phyloP scores from a whole-genome alignment of 1,284 basidiomycete species.

The Tylopilus sp. region DNA sequence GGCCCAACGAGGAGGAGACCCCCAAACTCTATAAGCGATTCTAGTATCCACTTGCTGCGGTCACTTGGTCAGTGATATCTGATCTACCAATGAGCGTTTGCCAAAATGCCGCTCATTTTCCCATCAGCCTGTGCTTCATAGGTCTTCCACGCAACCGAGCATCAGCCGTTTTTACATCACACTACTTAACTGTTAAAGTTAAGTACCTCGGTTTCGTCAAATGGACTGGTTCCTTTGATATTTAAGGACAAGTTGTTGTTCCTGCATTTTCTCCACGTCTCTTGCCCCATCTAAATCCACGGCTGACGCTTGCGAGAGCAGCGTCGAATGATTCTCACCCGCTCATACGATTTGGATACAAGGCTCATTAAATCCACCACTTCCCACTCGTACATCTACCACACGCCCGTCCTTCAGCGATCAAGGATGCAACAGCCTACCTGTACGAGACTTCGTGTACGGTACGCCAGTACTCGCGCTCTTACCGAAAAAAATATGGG shows the following conservation, averaged over 20 bases:
- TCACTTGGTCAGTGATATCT: constrained; percentile 15
- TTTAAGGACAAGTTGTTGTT: constrained; percentile 30
- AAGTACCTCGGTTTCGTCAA: constrained; percentile 25
- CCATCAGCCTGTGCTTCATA: constrained; percentile 21
- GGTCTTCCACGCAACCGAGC: constrained; percentile 30
- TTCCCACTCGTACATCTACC: constrained; percentile 21
- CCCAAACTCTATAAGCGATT: constrained; percentile 34
- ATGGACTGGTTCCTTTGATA: constrained; percentile 21
- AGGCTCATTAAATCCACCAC: constrained; percentile 31
- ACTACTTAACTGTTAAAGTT: constrained; percentile 28
- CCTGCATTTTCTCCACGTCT: constrained; percentile 12
- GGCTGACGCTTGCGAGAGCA: constrained; percentile 18
- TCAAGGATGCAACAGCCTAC: constrained; percentile 44
- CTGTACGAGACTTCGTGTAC: constrained; percentile 38
- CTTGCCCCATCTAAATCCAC: constrained; percentile 12
- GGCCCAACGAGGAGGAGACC: constrained; percentile 16
- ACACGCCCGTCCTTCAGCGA: constrained; percentile 7
- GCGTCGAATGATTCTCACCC: constrained; percentile 29
- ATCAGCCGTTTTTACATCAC: constrained; percentile 35
- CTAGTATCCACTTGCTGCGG: constrained; percentile 13
- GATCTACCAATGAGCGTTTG: constrained; percentile 25
- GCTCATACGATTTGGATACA: constrained; percentile 17
- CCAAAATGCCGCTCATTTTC: constrained; percentile 23
- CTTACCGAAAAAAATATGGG: constrained; percentile 23
- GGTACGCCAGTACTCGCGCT: constrained; percentile 22